Conservation (phyloP, 768 basidiomycete species). For the Hypholoma fasciculare region DNA sequence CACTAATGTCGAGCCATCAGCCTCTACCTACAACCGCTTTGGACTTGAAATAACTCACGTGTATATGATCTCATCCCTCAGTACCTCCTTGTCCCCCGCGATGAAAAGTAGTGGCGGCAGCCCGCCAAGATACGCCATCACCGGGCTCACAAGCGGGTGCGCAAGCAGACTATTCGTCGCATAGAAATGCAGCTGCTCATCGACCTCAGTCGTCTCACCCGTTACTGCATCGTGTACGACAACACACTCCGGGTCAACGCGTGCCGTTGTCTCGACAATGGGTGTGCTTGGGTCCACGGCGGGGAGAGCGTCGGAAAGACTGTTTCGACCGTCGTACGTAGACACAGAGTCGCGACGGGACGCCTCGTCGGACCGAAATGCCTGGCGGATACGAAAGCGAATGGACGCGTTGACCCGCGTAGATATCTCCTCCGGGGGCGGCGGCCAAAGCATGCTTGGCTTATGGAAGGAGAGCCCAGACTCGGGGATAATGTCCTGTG, state of each 20-base stretch:
- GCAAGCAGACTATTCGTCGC: conserved; percentile 72
- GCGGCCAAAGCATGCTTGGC: conserved; percentile 79
- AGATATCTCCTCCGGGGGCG: conserved; percentile 65
- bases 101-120: conserved; percentile 85
- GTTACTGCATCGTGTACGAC: conserved; percentile 35
- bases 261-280: conserved; percentile 21
- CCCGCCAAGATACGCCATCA: conserved; percentile 82
- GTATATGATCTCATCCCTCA: conserved; percentile 91
- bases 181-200: conserved; percentile 84
- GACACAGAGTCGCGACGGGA: conserved; percentile 17
- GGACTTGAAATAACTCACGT: conserved; percentile 44
- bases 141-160: conserved; percentile 86
- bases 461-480: conserved; percentile 79
- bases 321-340: conserved; percentile 15
- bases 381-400: conserved; percentile 60
- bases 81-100: conserved; percentile 86
- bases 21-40: not conserved
- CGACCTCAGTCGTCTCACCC: conserved; percentile 56
- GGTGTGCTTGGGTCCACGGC: not conserved
- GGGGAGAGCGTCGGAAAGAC: not conserved
- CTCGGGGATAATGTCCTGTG: conserved; percentile 77
- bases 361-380: conserved; percentile 37
- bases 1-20: conserved; percentile 40
- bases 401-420: conserved; percentile 55
- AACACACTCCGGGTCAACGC: conserved; percentile 42